A percentile compares a stretch with the other conserved stretches of the same genome.
Evolutionary conservation across 306 rosid genomes (phyloP).

Genomic region (Cucurbita ficifolia): DNA sequence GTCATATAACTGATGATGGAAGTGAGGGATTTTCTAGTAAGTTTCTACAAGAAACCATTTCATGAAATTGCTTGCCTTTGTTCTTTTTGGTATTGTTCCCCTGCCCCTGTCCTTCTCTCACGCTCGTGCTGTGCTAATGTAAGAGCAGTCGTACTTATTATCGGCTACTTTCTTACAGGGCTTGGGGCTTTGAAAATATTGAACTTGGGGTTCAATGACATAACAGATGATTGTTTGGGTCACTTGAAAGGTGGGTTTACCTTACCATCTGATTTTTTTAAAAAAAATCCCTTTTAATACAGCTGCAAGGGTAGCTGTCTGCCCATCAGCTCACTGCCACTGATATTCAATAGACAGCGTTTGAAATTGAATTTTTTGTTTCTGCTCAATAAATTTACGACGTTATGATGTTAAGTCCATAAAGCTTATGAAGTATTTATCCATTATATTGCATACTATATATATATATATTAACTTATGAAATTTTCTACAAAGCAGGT

Average conservation of each 20-base stretch:
- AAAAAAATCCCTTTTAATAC: neutral
- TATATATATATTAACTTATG: neutral
- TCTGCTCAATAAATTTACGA: neutral
- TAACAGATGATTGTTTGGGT: slow-evolving; percentile 55
- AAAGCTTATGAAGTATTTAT: neutral
- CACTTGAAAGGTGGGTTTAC: slow-evolving; percentile 60
- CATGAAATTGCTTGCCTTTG: neutral
- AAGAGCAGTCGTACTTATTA: neutral
- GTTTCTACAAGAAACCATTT: slow-evolving; percentile 18
- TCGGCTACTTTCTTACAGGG: slow-evolving; percentile 29
- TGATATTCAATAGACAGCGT: neutral
- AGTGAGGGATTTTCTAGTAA: slow-evolving; percentile 67
- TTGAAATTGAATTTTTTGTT: neutral
- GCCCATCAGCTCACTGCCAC: neutral
- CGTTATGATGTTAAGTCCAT: neutral
- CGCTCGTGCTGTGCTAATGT: neutral
- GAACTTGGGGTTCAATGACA: slow-evolving; percentile 63
- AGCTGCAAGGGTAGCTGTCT: neutral
- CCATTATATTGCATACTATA: neutral
- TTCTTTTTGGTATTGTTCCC: neutral
- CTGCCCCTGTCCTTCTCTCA: neutral
- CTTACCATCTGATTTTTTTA: neutral
- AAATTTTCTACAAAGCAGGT: slow-evolving; percentile 26
- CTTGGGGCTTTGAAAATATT: slow-evolving; percentile 54
- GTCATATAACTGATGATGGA: slow-evolving; percentile 44